These are phyloP conservation scores for Hypoxylon trugodes DNA, from an alignment of 495 filamentous ascomycete genomes.

Conservation along the genomic window DNA sequence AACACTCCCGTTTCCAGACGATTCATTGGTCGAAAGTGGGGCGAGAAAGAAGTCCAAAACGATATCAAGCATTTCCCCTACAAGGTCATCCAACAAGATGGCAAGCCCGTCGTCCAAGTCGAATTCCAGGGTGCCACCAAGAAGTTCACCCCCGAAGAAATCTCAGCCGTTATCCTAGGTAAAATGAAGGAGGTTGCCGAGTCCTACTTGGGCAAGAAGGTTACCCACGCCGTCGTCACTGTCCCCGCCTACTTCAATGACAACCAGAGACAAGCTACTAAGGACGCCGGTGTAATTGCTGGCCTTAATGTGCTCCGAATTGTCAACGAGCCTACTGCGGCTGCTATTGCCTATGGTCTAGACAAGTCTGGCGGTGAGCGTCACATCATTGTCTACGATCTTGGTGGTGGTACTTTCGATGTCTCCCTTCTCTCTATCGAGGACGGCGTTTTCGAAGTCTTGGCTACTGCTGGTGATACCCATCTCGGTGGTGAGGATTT, in stretches of 20 bases:
- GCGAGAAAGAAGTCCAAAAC: conserved; percentile 82
- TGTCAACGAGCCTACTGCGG: conserved; percentile 93
- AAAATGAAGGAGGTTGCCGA: conserved; percentile 99
- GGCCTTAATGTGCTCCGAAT: conserved; percentile 97
- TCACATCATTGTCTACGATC: conserved; percentile 96
- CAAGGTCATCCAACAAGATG: conserved; percentile 82
- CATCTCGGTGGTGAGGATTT: conserved; percentile 99
- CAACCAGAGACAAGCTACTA: conserved; percentile 96
- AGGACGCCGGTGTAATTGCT: conserved; percentile 94
- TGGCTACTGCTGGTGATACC: conserved; percentile 98
- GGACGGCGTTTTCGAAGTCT: conserved; percentile 96
- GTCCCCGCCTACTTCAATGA: conserved; percentile 99
- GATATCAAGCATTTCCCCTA: conserved; percentile 93
- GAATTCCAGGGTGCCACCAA: conserved; percentile 76
- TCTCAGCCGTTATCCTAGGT: conserved; percentile 85
- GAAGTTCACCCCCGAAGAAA: conserved; percentile 85
- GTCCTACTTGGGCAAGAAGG: conserved; percentile 90
- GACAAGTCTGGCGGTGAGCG: conserved; percentile 87
- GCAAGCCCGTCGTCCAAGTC: conserved; percentile 82
- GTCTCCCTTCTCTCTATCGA: conserved; percentile 98
- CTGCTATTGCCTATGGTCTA: conserved; percentile 87
- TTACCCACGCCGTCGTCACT: conserved; percentile 96
- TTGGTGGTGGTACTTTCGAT: conserved; percentile 99
- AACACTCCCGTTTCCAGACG: conserved; percentile 65
- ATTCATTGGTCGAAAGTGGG: conserved; percentile 88